Conservation (phyloP, 805 yeast genomes). For the Saturnispora halmiae region DNA sequence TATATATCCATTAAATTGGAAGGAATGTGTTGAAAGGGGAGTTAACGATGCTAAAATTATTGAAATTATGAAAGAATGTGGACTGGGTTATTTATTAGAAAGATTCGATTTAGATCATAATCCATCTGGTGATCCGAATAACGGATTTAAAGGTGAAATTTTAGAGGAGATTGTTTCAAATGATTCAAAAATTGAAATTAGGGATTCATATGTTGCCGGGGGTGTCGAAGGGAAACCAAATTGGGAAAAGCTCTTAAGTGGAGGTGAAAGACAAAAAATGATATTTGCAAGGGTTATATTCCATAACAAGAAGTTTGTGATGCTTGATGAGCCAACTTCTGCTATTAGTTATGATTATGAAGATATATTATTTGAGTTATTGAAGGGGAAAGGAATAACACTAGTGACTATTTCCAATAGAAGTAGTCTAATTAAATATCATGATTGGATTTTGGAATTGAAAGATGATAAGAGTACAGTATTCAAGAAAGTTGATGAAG, state of each 20-base stretch:
- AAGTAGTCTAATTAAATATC: conserved; percentile 76
- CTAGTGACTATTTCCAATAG: conserved; percentile 78
- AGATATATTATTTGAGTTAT: conserved; percentile 69
- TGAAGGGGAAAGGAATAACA: conserved; percentile 62
- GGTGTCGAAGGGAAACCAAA: conserved; percentile 23
- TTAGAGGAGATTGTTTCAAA: conserved; percentile 23
- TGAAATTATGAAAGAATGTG: conserved; percentile 63
- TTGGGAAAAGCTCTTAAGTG: conserved; percentile 88
- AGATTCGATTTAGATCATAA: conserved; percentile 48
- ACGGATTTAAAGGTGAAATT: conserved; percentile 10
- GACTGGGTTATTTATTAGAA: conserved; percentile 67
- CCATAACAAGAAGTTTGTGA: conserved; percentile 71
- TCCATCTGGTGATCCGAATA: conserved; percentile 18
- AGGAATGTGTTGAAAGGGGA: conserved; percentile 68
- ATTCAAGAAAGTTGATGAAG: conserved; percentile 27
- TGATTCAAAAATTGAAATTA: conserved; percentile 21
- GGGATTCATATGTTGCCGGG: conserved; percentile 22
- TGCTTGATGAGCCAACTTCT: conserved; percentile 89
- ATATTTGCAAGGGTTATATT: conserved; percentile 79
- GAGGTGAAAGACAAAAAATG: conserved; percentile 92
- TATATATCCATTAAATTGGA: conserved; percentile 74
- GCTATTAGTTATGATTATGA: conserved; percentile 88
- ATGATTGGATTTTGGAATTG: conserved; percentile 64
- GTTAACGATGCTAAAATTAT: conserved; percentile 59
- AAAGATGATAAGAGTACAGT: conserved; percentile 50